Conservation (phyloP, 1,139 yeast species). For the Candida smagusa region DNA sequence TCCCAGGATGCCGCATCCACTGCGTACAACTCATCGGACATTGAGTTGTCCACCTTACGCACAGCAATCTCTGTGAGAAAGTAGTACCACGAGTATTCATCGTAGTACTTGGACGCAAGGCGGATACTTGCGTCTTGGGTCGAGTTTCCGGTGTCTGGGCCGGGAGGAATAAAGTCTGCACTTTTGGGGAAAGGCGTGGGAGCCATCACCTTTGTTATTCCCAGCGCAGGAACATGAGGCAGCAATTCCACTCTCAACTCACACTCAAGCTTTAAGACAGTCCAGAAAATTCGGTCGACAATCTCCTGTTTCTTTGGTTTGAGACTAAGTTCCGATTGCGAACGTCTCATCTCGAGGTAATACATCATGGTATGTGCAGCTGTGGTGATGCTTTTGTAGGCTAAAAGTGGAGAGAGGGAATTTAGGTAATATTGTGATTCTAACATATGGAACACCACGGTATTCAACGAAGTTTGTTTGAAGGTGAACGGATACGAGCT, state of each 20-base stretch:
- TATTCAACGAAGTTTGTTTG: slow-evolving; percentile 17
- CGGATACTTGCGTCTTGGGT: slow-evolving; percentile 22
- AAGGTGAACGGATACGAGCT: slow-evolving; percentile 24
- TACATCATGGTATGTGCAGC: slow-evolving; percentile 39
- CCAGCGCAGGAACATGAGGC: slow-evolving; percentile 41
- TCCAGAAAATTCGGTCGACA: slow-evolving; percentile 44
- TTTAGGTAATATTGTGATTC: slow-evolving; percentile 35
- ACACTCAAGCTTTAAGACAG: slow-evolving; percentile 44
- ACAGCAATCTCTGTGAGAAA: slow-evolving; percentile 49
- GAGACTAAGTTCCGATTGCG: slow-evolving; percentile 6
- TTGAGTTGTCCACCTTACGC: slow-evolving; percentile 43
- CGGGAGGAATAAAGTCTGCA: slow-evolving; percentile 26
- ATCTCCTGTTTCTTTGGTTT: slow-evolving; percentile 15
- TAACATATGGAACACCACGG: slow-evolving; percentile 30
- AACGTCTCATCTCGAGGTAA: slow-evolving; percentile 17
- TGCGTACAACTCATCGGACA: slow-evolving; percentile 34
- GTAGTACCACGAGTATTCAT: slow-evolving; percentile 45
- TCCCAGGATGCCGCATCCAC: slow-evolving; percentile 26
- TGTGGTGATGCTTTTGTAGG: slow-evolving; percentile 30
- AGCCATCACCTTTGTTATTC: slow-evolving; percentile 39
- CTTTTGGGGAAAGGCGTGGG: slow-evolving; percentile 43
- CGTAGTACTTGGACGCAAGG: slow-evolving; percentile 32
- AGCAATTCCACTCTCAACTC: slow-evolving; percentile 44
- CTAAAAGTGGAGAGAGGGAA: slow-evolving; percentile 35
- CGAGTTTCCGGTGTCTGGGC: slow-evolving; percentile 15